Evolutionary conservation across 371 early-diverging fungal species (phyloP).

Genomic region (Circinella minor): DNA sequence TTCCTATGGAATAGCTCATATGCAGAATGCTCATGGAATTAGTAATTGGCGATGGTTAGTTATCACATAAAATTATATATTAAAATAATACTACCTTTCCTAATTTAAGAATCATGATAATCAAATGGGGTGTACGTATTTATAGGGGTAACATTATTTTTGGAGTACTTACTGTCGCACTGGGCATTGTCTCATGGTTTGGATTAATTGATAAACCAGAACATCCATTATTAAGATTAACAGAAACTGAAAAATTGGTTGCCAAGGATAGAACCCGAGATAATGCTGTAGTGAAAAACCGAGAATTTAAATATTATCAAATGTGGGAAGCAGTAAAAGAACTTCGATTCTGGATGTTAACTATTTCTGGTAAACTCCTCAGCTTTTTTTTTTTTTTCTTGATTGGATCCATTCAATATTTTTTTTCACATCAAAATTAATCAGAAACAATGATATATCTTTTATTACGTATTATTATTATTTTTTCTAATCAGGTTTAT

Average conservation of each 20-base stretch:
- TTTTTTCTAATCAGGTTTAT: slow-evolving; percentile 4
- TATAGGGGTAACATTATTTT: slow-evolving; percentile 39
- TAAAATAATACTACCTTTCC: no score
- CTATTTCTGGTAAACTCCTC: slow-evolving; percentile 4
- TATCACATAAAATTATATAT: no score
- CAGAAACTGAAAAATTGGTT: slow-evolving; percentile 32
- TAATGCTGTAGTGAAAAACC: slow-evolving; percentile 34
- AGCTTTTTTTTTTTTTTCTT: no score
- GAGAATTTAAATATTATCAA: slow-evolving; percentile 28
- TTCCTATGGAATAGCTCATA: slow-evolving; percentile 27
- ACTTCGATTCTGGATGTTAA: slow-evolving; percentile 28
- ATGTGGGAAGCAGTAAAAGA: slow-evolving; percentile 38
- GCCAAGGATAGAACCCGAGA: slow-evolving; percentile 36
- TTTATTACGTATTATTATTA: no score
- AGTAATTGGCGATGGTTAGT: slow-evolving; percentile 13
- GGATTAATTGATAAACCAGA: slow-evolving; percentile 39
- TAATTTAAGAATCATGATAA: no score
- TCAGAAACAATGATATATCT: no score
- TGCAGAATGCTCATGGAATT: slow-evolving; percentile 16
- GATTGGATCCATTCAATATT: no score
- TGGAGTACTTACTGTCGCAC: slow-evolving; percentile 25
- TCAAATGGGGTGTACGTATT: no score
- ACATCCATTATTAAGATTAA: slow-evolving; percentile 24
- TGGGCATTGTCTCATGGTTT: slow-evolving; percentile 30
- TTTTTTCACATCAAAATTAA: no score